Base-by-base conservation (phyloP, 129 eudicot genomes). In the Silybum marianum region DNA sequence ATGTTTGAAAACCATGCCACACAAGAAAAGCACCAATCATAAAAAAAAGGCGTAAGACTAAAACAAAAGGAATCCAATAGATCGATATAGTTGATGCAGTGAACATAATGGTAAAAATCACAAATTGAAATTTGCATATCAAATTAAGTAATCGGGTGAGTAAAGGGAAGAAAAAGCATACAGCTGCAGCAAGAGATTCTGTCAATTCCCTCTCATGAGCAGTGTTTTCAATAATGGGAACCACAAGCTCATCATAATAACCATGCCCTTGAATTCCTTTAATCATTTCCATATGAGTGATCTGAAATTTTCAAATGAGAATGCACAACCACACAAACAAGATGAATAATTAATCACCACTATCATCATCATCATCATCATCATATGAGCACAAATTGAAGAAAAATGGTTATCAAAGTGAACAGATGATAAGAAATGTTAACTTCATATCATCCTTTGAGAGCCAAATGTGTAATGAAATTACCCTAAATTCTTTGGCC, bases 211-310 rank as follows among this genome's bases (percentile, higher is more conserved):
- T 69, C 84, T 96, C 99, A 75, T 93, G 97, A 65, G 98, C 99
- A 75, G 99, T 84, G 80, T 96, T 96, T 81, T 93, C 99, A 36
- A 96, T 96, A 34, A 96, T 93, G 54, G 99, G 99, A 67, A 96
- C 92, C 67, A 93, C 96, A 85, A 96, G 97, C 74, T 96, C 98
- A 51, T 96, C 99, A 78, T 91, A 87, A 73, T 96, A 96, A 30
- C 99, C 99, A 88, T 96, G 99, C 73, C 99, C 99, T 85, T 90
- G 98, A 63, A 96, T 96, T 69, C 99, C 99, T 87, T 96, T 96
- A 23, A 96, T 96, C 98, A 96, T 96, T 87, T 96, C 99, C 99
- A 96, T 93, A 79, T 93, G 98, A 76, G 99, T 96, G 78, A 96
- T 91, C 99, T 96, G 86, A 72, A 68, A 69, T 36, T 10, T 36